Conservation (phyloP, 441 rosid genomes). For the Brassica hybrid region DNA sequence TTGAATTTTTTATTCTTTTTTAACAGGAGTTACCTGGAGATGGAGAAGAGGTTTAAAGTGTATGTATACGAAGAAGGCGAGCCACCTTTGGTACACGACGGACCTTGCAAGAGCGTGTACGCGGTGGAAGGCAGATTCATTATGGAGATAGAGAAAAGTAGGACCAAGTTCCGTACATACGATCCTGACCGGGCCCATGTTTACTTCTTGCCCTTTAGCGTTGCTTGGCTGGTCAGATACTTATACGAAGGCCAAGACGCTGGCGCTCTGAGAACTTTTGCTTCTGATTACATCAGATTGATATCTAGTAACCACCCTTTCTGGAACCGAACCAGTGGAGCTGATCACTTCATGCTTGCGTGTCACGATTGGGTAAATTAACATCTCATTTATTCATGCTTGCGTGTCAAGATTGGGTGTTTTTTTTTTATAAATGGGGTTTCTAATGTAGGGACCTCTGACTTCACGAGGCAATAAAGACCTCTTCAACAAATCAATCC, state of each 20-base stretch:
- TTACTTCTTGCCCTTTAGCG: conserved; percentile 91
- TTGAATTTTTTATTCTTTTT: background rate
- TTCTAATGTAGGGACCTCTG: conserved; percentile 65
- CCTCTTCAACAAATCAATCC: conserved; percentile 71
- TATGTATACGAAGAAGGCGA: conserved; percentile 96
- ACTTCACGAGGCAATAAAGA: conserved; percentile 57
- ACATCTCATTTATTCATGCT: background rate
- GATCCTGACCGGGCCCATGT: conserved; percentile 68
- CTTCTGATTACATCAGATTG: conserved; percentile 64
- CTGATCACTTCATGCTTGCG: conserved; percentile 84
- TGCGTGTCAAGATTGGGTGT: background rate
- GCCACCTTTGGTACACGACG: conserved; percentile 74
- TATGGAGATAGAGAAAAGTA: conserved; percentile 68
- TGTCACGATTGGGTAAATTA: conserved; percentile 50
- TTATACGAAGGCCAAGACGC: conserved; percentile 54
- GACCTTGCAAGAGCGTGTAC: conserved; percentile 89
- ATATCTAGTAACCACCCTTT: conserved; percentile 61
- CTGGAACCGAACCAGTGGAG: conserved; percentile 69
- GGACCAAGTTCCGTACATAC: conserved; percentile 55
- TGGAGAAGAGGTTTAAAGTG: conserved; percentile 91
- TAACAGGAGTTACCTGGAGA: conserved; percentile 77
- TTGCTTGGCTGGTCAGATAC: conserved; percentile 77
- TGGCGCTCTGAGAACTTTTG: conserved; percentile 58
- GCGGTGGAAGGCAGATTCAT: conserved; percentile 91
- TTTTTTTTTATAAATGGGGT: background rate